Evolutionary conservation across 441 rosid species (phyloP), one percentile per base, ranked within the genome.

Genomic region (Bocquillonia castaneifolia): DNA sequence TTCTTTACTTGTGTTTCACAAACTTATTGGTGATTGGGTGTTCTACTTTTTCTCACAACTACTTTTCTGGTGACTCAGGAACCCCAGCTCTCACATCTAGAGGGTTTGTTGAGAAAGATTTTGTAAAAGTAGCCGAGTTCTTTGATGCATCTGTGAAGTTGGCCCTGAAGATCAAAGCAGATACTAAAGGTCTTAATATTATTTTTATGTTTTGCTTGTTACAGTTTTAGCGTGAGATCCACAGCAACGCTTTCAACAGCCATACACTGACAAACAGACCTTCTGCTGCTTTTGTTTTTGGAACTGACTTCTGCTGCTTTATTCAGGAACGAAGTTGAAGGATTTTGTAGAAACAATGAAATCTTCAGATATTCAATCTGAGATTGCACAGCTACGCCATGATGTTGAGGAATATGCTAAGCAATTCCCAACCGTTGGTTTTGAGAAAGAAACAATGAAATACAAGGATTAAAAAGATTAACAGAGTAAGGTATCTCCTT

Each of bases 31-130:
- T 48, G 36, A 17, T 57, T 55, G 22, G 54, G 44, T 34, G 44
- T n/a, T 15, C 15, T 6, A 29, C 50, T 40, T 45, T 55, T 74
- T 44, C 40, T 59, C 62, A 53, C 0, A 48, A 68, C 32, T 12
- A 63, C 53, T 57, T 67, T 56, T 74, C 39, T 72, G 70, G 64
- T 71, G 66, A 37, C 73, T 57, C 84, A 93, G 98, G 98, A 71
- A 91, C 98, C 72, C 98, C 98, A 5, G 98, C 98, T 59, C 94
- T 93, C 62, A 91, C 98, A 75, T 93, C 97, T 29, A 82, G 98
- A 73, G 98, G 98, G 5, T 93, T 91, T 58, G 31, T 84, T 25
- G 95, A 91, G 80, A 86, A 85, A 76, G 98, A 93, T 81, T 93
- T 93, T 74, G 90, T 67, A 51, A 89, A 77, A 79, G 98, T 91